Evolutionary conservation across 768 basidiomycete genomes (phyloP), one percentile per base, ranked within the genome.

Genomic region (Guyanaporus albipodus): DNA sequence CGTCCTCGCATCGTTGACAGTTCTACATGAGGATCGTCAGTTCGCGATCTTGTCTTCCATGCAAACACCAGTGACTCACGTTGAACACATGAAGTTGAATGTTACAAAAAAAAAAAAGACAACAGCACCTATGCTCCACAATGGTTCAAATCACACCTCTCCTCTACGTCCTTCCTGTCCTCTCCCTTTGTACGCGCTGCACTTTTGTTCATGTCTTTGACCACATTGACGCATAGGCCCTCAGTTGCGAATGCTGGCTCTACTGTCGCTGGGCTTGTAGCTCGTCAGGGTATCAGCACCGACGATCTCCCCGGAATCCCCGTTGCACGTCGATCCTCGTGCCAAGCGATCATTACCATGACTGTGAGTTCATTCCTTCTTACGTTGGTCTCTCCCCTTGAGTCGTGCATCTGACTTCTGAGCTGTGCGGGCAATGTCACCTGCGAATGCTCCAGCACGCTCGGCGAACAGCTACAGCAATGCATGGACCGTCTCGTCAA

Each of bases 71-170:
- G n/a, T n/a, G n/a, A n/a, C n/a, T n/a, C n/a, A n/a, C n/a, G n/a
- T n/a, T n/a, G n/a, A n/a, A n/a, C n/a, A n/a, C n/a, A n/a, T n/a
- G n/a, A n/a, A n/a, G n/a, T n/a, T n/a, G n/a, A n/a, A n/a, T n/a
- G n/a, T n/a, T n/a, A n/a, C n/a, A n/a, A n/a, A n/a, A n/a, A n/a
- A n/a, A n/a, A n/a, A n/a, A n/a, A n/a, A n/a, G n/a, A n/a, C n/a
- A n/a, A n/a, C n/a, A n/a, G n/a, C n/a, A 4, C 26, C 6, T 29
- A 8, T 24, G 6, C 15, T 31, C n/a, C 19, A 44, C 23, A 34
- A 64, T 62, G 62, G 60, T 64, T 37, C 53, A 51, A 50, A 53
- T 56, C 27, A 2, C 49, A 10, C 31, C 62, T 6, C 43, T 62
- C 53, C 41, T 62, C 49, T 19, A 37, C 3, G 39, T 36, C 15